These are phyloP conservation scores for Asterochloris sp. DNA, from an alignment of 139 green algal species.

Conservation along the genomic window DNA sequence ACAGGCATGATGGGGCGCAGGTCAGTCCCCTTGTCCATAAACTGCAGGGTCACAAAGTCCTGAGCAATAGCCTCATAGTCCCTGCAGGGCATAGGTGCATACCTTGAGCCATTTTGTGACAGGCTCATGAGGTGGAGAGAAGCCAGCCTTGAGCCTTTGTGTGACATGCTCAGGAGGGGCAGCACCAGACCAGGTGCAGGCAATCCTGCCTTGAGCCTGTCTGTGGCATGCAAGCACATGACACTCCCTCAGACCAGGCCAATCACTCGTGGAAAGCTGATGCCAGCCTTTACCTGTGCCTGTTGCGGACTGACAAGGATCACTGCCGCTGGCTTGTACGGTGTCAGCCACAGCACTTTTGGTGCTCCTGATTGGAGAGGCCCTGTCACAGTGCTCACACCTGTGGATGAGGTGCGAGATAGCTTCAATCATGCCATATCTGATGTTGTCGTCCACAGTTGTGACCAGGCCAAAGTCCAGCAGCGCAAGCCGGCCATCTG, in stretches of 20 bases:
- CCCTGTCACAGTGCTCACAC: constrained; percentile 32
- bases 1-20: constrained; percentile 92
- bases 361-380: too few relatives aligned
- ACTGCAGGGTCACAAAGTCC: constrained; percentile 98
- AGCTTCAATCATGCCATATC: constrained; percentile 97
- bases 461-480: constrained; percentile 96
- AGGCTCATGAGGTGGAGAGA: neutral
- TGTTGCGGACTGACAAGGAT: too few relatives aligned
- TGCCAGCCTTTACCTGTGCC: too few relatives aligned
- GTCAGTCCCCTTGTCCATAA: constrained; percentile 92
- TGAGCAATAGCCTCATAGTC: constrained; percentile 95
- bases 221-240: too few relatives aligned
- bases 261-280: too few relatives aligned
- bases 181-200: too few relatives aligned
- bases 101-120: neutral
- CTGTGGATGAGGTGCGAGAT: constrained; percentile 96
- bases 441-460: constrained; percentile 80
- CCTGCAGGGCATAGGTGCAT: neutral
- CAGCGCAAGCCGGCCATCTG: constrained; percentile 91
- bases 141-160: too few relatives aligned
- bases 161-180: too few relatives aligned
- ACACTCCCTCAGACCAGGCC: too few relatives aligned
- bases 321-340: too few relatives aligned
- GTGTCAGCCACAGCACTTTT: too few relatives aligned
- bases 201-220: too few relatives aligned